A percentile compares a stretch with the other conserved stretches of the same genome.
Evolutionary conservation across 345 rosid genomes (phyloP).

Genomic region (Arabidopsis thaliana): TAIR10.1 NC_003074.8:6862501-6863000

Average conservation of each 20-base stretch:
- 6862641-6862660: conserved; percentile 69
- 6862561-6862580: conserved; percentile 57
- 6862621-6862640: conserved; percentile 52
- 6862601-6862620: conserved; percentile 54
- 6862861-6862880: conserved; percentile 52
- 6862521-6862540: conserved; percentile 95
- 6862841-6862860: conserved; percentile 49
- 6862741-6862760: conserved; percentile 32
- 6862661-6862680: conserved; percentile 84
- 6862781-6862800: conserved; percentile 48
- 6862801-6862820: conserved; percentile 32
- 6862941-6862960: conserved; percentile 39
- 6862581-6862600: conserved; percentile 42
- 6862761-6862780: conserved; percentile 46
- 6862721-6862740: conserved; percentile 39
- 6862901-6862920: conserved; percentile 67
- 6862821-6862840: conserved; percentile 47
- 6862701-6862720: conserved; percentile 45
- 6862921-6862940: conserved; percentile 66
- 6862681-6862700: conserved; percentile 70
- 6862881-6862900: conserved; percentile 62
- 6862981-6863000: conserved; percentile 15
- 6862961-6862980: neutral
- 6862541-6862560: conserved; percentile 82
- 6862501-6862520: conserved; percentile 75